Conservation (phyloP, 805 yeast genomes). For the Teunomyces cretensis region DNA sequence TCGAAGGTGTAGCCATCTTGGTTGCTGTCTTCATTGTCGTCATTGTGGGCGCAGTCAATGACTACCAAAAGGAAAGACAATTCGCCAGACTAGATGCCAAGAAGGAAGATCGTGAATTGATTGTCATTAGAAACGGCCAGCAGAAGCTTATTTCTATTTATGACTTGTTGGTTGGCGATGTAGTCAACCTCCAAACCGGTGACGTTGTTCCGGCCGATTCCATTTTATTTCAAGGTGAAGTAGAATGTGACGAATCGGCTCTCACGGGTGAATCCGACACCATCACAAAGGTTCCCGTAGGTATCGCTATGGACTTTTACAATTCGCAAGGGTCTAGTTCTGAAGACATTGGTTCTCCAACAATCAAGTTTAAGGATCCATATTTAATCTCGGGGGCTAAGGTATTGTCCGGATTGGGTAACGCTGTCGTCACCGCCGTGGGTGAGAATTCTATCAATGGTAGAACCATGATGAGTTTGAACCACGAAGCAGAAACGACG, state of each 20-base stretch:
- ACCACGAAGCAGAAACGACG: slow-evolving; percentile 76
- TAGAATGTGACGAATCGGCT: slow-evolving; percentile 90
- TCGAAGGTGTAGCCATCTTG: slow-evolving; percentile 96
- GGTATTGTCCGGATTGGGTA: slow-evolving; percentile 81
- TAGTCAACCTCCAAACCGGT: slow-evolving; percentile 83
- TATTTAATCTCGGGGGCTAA: slow-evolving; percentile 90
- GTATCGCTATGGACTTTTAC: slow-evolving; percentile 34
- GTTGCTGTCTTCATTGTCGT: slow-evolving; percentile 90
- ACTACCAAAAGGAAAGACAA: slow-evolving; percentile 93
- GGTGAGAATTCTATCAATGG: slow-evolving; percentile 92
- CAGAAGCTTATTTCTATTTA: slow-evolving; percentile 68
- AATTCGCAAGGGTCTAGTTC: slow-evolving; percentile 22
- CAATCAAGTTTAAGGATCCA: slow-evolving; percentile 61
- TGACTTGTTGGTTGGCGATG: slow-evolving; percentile 83
- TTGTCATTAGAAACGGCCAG: slow-evolving; percentile 71
- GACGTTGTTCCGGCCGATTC: slow-evolving; percentile 92
- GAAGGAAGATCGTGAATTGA: slow-evolving; percentile 78
- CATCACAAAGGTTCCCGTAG: slow-evolving; percentile 64
- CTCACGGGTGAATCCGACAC: slow-evolving; percentile 94
- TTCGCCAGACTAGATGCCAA: slow-evolving; percentile 84
- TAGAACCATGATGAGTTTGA: slow-evolving; percentile 78
- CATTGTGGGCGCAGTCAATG: slow-evolving; percentile 91
- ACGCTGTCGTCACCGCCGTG: slow-evolving; percentile 83
- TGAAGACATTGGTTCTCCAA: slow-evolving; percentile 44
- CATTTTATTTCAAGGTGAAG: slow-evolving; percentile 65